Conservation (phyloP, 2,329 filamentous ascomycete genomes). For the Claviceps purpurea region DNA sequence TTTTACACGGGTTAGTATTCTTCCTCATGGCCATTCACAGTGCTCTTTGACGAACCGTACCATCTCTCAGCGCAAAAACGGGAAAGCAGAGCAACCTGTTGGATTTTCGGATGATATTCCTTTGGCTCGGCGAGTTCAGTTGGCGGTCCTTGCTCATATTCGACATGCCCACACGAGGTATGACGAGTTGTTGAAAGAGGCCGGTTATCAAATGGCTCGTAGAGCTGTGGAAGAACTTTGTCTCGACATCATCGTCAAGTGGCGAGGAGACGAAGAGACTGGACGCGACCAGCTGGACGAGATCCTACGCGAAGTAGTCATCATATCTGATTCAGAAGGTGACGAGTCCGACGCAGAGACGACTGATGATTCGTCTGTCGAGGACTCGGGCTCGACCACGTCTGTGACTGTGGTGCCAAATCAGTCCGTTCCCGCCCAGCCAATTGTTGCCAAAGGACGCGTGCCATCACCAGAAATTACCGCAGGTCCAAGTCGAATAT, state of each 20-base stretch:
- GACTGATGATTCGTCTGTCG: conserved; percentile 19
- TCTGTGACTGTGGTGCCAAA: conserved; percentile 9
- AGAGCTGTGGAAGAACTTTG: conserved; percentile 48
- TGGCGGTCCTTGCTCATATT: conserved; percentile 54
- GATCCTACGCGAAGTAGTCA: conserved; percentile 51
- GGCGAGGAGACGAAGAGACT: conserved; percentile 57
- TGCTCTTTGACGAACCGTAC: conserved; percentile 6
- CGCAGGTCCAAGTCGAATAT: neutral
- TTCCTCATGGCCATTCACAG: neutral
- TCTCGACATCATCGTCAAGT: conserved; percentile 54
- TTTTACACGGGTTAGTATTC: conserved; percentile 43
- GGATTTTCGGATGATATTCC: conserved; percentile 42
- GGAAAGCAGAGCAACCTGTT: conserved; percentile 41
- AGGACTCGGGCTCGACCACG: conserved; percentile 9
- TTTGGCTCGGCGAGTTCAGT: conserved; percentile 48
- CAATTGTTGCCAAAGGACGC: neutral
- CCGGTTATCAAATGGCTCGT: conserved; percentile 44
- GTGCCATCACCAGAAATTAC: conserved; percentile 2
- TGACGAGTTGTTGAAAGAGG: conserved; percentile 45
- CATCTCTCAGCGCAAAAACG: conserved; percentile 29
- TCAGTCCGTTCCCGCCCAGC: conserved; percentile 1
- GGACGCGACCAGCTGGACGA: conserved; percentile 55
- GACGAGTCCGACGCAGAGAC: conserved; percentile 27
- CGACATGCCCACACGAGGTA: conserved; percentile 54
- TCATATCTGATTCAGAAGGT: conserved; percentile 48